Evolutionary conservation across 306 rosid species (phyloP).

Genomic region (Cucumis cinereus): DNA sequence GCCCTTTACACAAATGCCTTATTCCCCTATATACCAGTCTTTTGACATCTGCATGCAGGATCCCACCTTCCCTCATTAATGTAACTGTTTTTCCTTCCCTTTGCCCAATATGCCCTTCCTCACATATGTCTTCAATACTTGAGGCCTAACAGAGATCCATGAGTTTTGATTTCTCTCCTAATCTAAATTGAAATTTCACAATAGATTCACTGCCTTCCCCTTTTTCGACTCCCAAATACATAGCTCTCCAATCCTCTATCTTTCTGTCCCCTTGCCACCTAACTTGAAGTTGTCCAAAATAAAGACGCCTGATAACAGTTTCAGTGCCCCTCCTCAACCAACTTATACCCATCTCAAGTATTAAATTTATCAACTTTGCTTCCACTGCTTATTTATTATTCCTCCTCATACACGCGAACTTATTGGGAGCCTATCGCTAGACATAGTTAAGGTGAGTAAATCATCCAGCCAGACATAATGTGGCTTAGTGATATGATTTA

Average conservation of each 20-base stretch:
- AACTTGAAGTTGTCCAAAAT: neutral
- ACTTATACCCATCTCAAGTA: neutral
- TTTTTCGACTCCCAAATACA: neutral
- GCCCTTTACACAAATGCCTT: no score
- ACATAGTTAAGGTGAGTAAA: neutral
- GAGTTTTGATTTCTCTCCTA: neutral
- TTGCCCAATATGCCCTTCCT: no score
- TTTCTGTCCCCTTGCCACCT: neutral
- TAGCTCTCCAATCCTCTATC: neutral
- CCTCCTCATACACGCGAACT: neutral
- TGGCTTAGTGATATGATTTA: neutral
- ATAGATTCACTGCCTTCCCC: neutral
- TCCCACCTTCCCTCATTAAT: no score
- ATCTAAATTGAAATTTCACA: neutral
- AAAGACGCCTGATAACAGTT: neutral
- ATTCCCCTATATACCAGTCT: no score
- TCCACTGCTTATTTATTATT: neutral
- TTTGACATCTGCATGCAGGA: no score
- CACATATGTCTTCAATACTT: no score
- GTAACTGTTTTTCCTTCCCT: no score
- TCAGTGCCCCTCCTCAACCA: neutral
- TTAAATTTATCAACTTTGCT: neutral
- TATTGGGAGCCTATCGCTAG: neutral
- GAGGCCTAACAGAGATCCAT: neutral
- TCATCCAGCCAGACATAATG: neutral